Conservation (phyloP, 2,329 filamentous ascomycete genomes). For the Emericellopsis atlantica region DNA sequence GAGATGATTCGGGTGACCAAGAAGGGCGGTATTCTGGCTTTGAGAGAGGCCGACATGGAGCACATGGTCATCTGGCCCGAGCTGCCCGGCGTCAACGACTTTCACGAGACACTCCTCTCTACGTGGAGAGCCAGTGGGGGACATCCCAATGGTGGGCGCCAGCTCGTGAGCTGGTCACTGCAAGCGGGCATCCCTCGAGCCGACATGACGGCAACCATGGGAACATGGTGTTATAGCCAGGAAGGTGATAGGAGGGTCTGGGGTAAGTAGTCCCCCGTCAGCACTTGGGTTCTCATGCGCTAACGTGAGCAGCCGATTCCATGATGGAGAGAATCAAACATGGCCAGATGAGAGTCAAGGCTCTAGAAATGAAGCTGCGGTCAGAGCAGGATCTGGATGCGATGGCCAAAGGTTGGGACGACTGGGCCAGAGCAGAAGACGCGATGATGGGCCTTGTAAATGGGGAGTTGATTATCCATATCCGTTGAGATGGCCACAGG, state of each 20-base stretch:
- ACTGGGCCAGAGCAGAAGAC: constrained; percentile 13
- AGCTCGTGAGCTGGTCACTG: constrained; percentile 14
- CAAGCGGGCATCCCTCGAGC: constrained; percentile 10
- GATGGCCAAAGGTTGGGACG: constrained; percentile 14
- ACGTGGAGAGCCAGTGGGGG: constrained; percentile 11
- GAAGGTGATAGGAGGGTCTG: constrained; percentile 11
- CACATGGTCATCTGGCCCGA: constrained; percentile 17
- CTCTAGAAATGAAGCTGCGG: constrained; percentile 11
- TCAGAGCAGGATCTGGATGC: constrained; percentile 11
- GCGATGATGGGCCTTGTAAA: constrained; percentile 15
- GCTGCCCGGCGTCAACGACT: constrained; percentile 9
- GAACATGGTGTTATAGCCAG: constrained; percentile 16
- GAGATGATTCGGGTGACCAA: constrained; percentile 30
- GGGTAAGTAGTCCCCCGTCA: constrained; percentile 9
- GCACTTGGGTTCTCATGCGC: neutral
- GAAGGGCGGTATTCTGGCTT: constrained; percentile 27
- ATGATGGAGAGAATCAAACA: constrained; percentile 12
- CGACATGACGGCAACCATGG: constrained; percentile 11
- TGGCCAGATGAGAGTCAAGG: constrained; percentile 11
- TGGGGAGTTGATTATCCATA: constrained; percentile 11
- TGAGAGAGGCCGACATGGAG: constrained; percentile 15
- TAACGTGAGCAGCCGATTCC: constrained; percentile 7
- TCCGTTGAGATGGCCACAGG: neutral
- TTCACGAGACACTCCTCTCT: constrained; percentile 9
- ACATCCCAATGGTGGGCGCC: constrained; percentile 11